Evolutionary conservation across 1,284 basidiomycete species (phyloP), one percentile per base, ranked within the genome.

Genomic region (Gastroboletus turbinatus): DNA sequence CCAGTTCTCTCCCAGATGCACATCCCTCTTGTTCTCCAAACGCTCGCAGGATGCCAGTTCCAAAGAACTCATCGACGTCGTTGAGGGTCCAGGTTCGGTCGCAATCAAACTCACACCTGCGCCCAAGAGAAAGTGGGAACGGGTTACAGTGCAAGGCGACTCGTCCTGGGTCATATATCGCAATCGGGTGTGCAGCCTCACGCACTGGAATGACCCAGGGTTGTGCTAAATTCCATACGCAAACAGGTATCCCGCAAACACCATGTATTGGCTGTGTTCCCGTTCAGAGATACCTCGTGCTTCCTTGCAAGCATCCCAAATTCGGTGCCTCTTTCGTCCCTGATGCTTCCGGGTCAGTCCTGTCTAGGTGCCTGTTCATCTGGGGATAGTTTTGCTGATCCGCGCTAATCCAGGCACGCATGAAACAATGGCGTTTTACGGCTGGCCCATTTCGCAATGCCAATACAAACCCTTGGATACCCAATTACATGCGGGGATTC

Each of bases 381-480:
- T 17, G 32, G 21, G n/a, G 11, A 44, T 29, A 2, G 23, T 16
- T 17, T 43, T 14, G 5, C 25, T 42, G 29, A 62, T 44, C 36
- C n/a, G 19, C 16, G 6, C 4, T 2, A 35, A 45, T 19, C 43
- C 7, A 84, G 85, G 86, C 32, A 91, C 87, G 7, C 88, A 90
- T 65, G 85, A 91, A 68, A 84, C 85, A 80, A 85, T 91, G 82
- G 85, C 88, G 5, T 82, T 90, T 62, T 85, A 90, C 62, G 88
- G 89, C 14, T 92, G 88, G 85, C 89, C 88, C 1, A 75, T 91
- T 39, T 84, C 87, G 0, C 87, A 91, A 65, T 91, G 90, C 64
- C 89, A 92, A 66, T 78, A 78, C 5, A 25, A 69, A 70, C 17
- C 84, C 4, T 79, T 90, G 21, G 70, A 72, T 21, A 67, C 72